Evolutionary conservation across 2,329 filamentous ascomycete species (phyloP).

Genomic region (Aspergillus terreus): DNA sequence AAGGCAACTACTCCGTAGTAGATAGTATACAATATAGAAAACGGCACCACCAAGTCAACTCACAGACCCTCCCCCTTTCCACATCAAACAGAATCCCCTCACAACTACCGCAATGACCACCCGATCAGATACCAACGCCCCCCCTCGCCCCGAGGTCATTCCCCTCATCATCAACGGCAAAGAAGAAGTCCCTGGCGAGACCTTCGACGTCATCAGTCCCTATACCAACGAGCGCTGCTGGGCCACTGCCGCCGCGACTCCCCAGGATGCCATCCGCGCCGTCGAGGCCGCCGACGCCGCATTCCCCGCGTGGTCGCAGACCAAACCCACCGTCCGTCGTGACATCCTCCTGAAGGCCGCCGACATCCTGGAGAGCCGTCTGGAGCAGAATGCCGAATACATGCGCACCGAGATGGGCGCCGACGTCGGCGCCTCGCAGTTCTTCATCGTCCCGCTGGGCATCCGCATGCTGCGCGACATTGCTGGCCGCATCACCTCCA

Average conservation of each 20-base stretch:
- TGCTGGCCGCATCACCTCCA: conserved; percentile 45
- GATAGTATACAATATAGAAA: too few relatives aligned
- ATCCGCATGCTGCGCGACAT: conserved; percentile 46
- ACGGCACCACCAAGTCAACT: neutral
- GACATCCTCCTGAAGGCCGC: conserved; percentile 68
- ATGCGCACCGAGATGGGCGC: conserved; percentile 57
- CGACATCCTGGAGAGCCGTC: conserved; percentile 46
- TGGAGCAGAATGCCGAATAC: conserved; percentile 54
- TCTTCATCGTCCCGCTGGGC: conserved; percentile 28
- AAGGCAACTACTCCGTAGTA: too few relatives aligned
- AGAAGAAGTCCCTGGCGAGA: conserved; percentile 25
- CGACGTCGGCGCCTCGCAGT: conserved; percentile 28
- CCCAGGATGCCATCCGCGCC: conserved; percentile 39
- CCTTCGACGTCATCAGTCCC: conserved; percentile 52
- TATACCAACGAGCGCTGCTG: conserved; percentile 50
- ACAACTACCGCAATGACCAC: conserved; percentile 5
- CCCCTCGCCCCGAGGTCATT: conserved; percentile 18
- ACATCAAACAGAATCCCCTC: neutral
- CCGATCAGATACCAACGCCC: neutral
- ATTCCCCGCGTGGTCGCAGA: conserved; percentile 63
- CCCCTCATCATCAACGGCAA: conserved; percentile 38
- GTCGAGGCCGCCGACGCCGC: conserved; percentile 59
- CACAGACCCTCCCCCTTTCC: neutral
- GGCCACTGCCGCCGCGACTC: conserved; percentile 53
- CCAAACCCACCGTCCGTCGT: conserved; percentile 58